Conservation (phyloP, 129 eudicot genomes). For the Chrysanthemum lavandulifolium region DNA sequence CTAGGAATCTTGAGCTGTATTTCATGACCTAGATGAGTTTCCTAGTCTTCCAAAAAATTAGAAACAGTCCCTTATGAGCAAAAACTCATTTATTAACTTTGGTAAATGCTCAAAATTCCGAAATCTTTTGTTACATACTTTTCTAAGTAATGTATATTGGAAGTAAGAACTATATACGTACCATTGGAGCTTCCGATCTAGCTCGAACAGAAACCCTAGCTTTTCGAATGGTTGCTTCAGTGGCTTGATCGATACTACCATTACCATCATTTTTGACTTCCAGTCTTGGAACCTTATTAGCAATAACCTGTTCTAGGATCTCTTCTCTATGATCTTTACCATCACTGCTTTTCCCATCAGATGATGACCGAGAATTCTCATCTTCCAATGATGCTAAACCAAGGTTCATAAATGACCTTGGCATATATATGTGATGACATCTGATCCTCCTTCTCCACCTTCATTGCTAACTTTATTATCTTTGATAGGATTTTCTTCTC, state of each 20-base stretch:
- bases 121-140: no score
- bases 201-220: conserved; percentile 86
- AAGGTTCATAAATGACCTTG: conserved; percentile 52
- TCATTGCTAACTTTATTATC: conserved; percentile 23
- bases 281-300: conserved; percentile 46
- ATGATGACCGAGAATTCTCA: conserved; percentile 44
- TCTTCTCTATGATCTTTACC: conserved; percentile 30
- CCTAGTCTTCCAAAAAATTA: no score
- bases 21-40: no score
- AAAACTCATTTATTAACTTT: no score
- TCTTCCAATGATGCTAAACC: conserved; percentile 38
- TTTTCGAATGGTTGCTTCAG: conserved; percentile 77
- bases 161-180: conserved; percentile 17
- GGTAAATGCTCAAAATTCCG: no score
- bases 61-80: no score
- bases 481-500: conserved; percentile 20
- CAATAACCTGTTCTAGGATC: conserved; percentile 35
- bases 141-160: no score
- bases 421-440: conserved; percentile 16
- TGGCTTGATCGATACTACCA: conserved; percentile 51
- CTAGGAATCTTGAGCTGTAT: no score
- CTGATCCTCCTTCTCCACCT: conserved; percentile 19
- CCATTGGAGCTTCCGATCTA: conserved; percentile 83
- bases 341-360: conserved; percentile 37
- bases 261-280: conserved; percentile 15